Evolutionary conservation across 2,329 filamentous ascomycete species (phyloP).

Genomic region (Fusarium oligoseptatum): DNA sequence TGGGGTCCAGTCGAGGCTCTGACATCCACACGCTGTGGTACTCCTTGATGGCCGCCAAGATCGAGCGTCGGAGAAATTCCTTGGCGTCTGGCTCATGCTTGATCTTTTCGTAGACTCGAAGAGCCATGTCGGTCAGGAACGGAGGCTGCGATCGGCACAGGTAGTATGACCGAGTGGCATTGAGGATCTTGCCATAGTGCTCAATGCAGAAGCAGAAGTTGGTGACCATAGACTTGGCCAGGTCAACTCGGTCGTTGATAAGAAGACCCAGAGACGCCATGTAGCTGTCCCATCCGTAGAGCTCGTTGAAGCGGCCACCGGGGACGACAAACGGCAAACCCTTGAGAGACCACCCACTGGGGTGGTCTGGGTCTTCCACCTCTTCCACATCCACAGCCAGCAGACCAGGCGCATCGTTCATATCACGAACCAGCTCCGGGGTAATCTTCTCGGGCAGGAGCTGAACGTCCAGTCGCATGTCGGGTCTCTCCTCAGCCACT

Average conservation of each 20-base stretch:
- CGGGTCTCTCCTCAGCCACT: constrained; percentile 82
- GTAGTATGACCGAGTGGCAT: constrained; percentile 97
- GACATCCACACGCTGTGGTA: constrained; percentile 91
- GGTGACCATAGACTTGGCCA: constrained; percentile 93
- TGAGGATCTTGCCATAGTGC: constrained; percentile 98
- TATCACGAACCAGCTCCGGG: constrained; percentile 81
- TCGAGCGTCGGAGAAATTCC: constrained; percentile 84
- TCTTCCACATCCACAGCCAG: constrained; percentile 92
- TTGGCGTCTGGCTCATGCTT: constrained; percentile 83
- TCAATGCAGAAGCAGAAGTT: constrained; percentile 99
- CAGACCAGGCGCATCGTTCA: constrained; percentile 90
- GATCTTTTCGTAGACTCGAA: constrained; percentile 94
- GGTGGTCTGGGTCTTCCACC: constrained; percentile 67
- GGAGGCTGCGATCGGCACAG: constrained; percentile 94
- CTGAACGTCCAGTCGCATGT: constrained; percentile 89
- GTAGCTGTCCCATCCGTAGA: constrained; percentile 99
- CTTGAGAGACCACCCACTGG: constrained; percentile 77
- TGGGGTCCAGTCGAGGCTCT: constrained; percentile 81
- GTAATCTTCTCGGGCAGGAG: constrained; percentile 83
- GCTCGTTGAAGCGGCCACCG: constrained; percentile 95
- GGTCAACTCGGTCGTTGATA: constrained; percentile 84
- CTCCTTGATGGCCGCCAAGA: constrained; percentile 95
- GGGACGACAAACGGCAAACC: constrained; percentile 97
- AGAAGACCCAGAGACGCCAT: constrained; percentile 95
- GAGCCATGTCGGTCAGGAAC: constrained; percentile 96